Percentiles rank a stretch among this genome's conserved stretches.
These are phyloP conservation scores for Penicillium pulvis DNA, from an alignment of 495 filamentous ascomycete genomes.

Conservation along the genomic window DNA sequence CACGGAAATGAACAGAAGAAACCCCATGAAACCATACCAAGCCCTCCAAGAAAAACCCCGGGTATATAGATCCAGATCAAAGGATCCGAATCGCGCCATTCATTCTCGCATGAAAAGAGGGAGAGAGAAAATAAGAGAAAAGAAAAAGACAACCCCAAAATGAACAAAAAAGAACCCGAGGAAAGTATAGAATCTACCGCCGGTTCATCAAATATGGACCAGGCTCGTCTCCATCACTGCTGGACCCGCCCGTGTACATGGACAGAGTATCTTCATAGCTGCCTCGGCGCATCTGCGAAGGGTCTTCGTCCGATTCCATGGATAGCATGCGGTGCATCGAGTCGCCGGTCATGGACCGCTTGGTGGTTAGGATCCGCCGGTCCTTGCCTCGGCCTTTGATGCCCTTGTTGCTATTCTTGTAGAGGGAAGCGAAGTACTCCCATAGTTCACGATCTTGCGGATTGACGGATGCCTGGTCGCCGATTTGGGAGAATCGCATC, in stretches of 20 bases:
- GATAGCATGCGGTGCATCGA: slow-evolving; percentile 23
- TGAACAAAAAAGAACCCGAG: neutral
- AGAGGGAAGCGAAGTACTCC: slow-evolving; percentile 82
- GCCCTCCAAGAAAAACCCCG: neutral
- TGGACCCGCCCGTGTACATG: slow-evolving; percentile 36
- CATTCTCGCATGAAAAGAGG: neutral
- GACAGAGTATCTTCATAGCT: slow-evolving; percentile 36
- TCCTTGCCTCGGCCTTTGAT: slow-evolving; percentile 93
- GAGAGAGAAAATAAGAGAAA: neutral
- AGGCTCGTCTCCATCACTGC: slow-evolving; percentile 39
- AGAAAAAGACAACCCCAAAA: neutral
- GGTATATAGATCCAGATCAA: slow-evolving; percentile 8
- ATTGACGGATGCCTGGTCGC: slow-evolving; percentile 61
- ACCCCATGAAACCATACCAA: slow-evolving; percentile 1
- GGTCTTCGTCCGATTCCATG: slow-evolving; percentile 31
- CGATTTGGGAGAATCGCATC: slow-evolving; percentile 66
- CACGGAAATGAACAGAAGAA: neutral
- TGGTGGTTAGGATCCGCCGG: slow-evolving; percentile 50
- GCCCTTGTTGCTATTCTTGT: slow-evolving; percentile 94
- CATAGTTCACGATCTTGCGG: slow-evolving; percentile 75
- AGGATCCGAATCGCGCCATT: slow-evolving; percentile 1
- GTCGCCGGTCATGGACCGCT: slow-evolving; percentile 21
- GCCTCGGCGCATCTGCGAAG: slow-evolving; percentile 20
- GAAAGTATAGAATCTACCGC: slow-evolving; percentile 2
- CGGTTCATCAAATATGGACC: slow-evolving; percentile 36